These are phyloP conservation scores for Iris macrosiphon DNA, from an alignment of 106 monocot genomes.

Conservation along the genomic window DNA sequence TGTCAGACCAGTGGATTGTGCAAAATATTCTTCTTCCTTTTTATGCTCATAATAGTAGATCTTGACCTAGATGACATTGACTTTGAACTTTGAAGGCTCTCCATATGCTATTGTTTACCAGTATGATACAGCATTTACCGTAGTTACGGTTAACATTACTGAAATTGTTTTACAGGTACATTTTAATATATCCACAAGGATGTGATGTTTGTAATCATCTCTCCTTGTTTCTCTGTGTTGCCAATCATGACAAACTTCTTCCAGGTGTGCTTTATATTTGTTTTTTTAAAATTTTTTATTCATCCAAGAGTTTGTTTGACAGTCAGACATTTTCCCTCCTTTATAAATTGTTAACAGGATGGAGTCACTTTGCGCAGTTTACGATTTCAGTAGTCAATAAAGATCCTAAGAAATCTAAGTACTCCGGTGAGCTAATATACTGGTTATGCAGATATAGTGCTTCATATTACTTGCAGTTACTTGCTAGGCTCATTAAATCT, in stretches of 20 bases:
- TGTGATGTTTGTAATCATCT: conserved; percentile 95
- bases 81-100: too few species aligned
- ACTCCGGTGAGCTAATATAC: conserved; percentile 57
- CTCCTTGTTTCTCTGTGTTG: conserved; percentile 97
- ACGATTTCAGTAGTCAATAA: conserved; percentile 93
- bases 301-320: too few species aligned
- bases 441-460: not conserved
- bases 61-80: too few species aligned
- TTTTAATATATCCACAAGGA: conserved; percentile 96
- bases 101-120: too few species aligned
- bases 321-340: not conserved
- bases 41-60: too few species aligned
- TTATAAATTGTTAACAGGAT: conserved; percentile 49
- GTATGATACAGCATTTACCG: too few species aligned
- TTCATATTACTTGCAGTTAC: not conserved
- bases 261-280: conserved; percentile 45
- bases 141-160: not conserved
- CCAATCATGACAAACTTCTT: conserved; percentile 91
- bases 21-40: too few species aligned
- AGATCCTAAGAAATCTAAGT: conserved; percentile 95
- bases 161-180: conserved; percentile 66
- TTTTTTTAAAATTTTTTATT: too few species aligned
- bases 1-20: too few species aligned
- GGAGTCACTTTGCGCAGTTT: conserved; percentile 97
- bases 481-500: not conserved